Evolutionary conservation across 2,329 filamentous ascomycete genomes (phyloP).

Genomic region (Aspergillus awamori): DNA sequence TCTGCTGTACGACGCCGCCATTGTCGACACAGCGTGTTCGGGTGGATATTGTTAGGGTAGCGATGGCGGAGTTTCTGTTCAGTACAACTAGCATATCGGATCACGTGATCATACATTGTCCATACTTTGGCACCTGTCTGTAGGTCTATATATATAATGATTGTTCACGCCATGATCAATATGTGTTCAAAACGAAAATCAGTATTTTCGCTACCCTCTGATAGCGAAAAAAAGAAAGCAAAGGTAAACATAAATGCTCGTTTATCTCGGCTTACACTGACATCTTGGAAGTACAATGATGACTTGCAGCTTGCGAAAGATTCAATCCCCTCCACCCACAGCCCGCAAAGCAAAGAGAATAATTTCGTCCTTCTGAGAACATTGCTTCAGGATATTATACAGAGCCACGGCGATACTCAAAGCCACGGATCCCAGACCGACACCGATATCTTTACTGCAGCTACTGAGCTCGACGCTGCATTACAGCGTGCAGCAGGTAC

Average conservation of each 20-base stretch:
- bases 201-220: conserved; percentile 9
- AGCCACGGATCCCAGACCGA: neutral
- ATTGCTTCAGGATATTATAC: conserved; percentile 5
- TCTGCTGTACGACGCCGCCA: conserved; percentile 57
- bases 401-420: neutral
- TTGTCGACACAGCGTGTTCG: conserved; percentile 24
- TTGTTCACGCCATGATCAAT: neutral
- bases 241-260: conserved; percentile 22
- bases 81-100: neutral
- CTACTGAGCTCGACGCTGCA: neutral
- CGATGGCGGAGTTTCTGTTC: neutral
- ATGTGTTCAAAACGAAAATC: conserved; percentile 35
- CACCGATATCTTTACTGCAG: neutral
- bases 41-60: neutral
- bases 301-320: neutral
- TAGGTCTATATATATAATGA: neutral
- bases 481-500: conserved; percentile 3
- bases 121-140: neutral
- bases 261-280: neutral
- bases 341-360: neutral
- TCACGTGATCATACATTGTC: conserved; percentile 6
- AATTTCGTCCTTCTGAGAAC: neutral
- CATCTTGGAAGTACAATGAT: neutral
- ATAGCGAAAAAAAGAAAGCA: conserved; percentile 15
- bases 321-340: neutral